Conservation (phyloP, 805 yeast species). For the Vanderwaltozyma yarrowii region DNA sequence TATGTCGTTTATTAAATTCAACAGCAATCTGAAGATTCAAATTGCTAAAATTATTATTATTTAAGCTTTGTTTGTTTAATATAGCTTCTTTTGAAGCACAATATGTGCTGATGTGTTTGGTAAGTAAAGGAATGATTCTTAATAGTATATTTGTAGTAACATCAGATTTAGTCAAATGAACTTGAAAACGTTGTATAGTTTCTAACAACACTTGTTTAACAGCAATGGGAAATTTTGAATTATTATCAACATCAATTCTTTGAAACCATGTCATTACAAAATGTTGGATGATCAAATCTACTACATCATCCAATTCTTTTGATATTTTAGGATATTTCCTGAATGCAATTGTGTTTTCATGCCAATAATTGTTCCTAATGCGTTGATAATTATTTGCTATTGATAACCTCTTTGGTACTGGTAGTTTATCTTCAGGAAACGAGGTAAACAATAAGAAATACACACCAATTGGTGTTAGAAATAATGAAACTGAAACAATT, state of each 20-base stretch:
- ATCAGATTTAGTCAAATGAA: constrained; percentile 37
- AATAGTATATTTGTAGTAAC: constrained; percentile 47
- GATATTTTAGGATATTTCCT: constrained; percentile 19
- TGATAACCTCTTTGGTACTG: too few species aligned
- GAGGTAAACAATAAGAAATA: too few species aligned
- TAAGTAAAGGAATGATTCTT: constrained; percentile 51
- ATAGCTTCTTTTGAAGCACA: constrained; percentile 32
- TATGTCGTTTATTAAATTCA: constrained; percentile 30
- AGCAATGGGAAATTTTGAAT: constrained; percentile 30
- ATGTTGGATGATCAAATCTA: constrained; percentile 38
- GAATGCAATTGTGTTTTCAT: too few species aligned
- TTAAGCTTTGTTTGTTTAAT: constrained; percentile 17
- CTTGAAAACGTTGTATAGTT: constrained; percentile 34
- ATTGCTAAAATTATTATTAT: constrained; percentile 13
- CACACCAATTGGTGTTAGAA: too few species aligned
- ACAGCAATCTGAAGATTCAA: constrained; percentile 34
- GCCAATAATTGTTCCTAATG: too few species aligned
- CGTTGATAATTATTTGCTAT: too few species aligned
- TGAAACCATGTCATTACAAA: constrained; percentile 50
- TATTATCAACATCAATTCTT: constrained; percentile 29
- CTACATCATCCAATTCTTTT: constrained; percentile 35
- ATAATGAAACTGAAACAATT: too few species aligned
- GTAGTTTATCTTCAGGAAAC: too few species aligned
- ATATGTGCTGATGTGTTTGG: constrained; percentile 51
- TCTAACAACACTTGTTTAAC: constrained; percentile 34